phyloP scores from a whole-genome alignment of 78 protist genomes.

The Dictyostelium brefeldianum region DNA sequence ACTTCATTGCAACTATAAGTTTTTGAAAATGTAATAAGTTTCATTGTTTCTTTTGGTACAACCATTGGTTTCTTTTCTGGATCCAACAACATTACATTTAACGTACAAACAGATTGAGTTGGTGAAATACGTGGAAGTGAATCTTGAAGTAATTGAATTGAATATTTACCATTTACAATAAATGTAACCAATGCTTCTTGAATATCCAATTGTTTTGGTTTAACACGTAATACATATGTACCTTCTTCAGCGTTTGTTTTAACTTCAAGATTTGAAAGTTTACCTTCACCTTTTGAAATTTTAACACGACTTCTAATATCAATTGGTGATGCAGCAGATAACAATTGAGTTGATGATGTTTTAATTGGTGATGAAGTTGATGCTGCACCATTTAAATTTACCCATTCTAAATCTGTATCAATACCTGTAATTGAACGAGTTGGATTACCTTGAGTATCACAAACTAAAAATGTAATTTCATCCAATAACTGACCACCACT shows the following conservation, averaged over 20 bases:
- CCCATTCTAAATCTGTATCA: constrained; percentile 52
- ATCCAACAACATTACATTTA: constrained; percentile 5
- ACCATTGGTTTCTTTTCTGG: constrained; percentile 21
- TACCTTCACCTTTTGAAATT: constrained; percentile 40
- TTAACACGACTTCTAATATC: not conserved
- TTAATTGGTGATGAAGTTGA: not conserved
- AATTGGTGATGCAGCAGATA: constrained; percentile 1
- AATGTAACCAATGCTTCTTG: constrained; percentile 27
- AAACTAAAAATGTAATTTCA: constrained; percentile 27
- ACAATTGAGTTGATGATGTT: not conserved
- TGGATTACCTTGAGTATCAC: constrained; percentile 73
- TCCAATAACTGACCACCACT: constrained; percentile 45
- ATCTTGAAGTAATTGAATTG: not conserved
- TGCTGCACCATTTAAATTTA: not conserved
- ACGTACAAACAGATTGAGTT: not conserved
- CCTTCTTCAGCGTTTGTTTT: constrained; percentile 34
- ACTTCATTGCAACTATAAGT: not conserved
- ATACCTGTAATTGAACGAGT: constrained; percentile 31
- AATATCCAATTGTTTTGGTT: constrained; percentile 23
- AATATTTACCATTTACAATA: constrained; percentile 13
- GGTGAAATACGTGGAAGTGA: not conserved
- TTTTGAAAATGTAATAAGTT: not conserved
- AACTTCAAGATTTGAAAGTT: constrained; percentile 19
- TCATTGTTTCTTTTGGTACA: constrained; percentile 3
- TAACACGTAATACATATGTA: constrained; percentile 5